phyloP scores from a whole-genome alignment of 306 rosid species.

The Dryas alaskensis region DNA sequence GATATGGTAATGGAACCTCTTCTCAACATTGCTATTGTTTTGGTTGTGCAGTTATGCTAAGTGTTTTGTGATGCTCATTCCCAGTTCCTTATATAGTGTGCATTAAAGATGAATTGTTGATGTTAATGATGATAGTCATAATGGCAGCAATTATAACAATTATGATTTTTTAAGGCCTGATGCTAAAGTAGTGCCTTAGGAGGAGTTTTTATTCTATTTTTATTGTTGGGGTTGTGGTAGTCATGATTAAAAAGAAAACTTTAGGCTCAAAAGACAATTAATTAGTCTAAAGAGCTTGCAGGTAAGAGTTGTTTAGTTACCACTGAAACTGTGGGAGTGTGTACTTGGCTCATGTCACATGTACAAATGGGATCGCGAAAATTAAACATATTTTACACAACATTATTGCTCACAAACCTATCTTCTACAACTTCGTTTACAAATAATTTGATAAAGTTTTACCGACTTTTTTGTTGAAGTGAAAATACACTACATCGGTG shows the following conservation, averaged over 20 bases:
- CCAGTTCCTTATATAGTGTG: conserved; percentile 39
- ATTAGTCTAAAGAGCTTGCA: conserved; percentile 7
- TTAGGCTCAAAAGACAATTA: conserved; percentile 22
- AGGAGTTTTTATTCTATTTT: conserved; percentile 27
- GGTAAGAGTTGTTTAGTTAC: conserved; percentile 17
- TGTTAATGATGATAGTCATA: conserved; percentile 54
- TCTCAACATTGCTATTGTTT: conserved; percentile 46
- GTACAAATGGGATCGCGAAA: too few species aligned
- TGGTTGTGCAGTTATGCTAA: background rate
- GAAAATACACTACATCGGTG: too few species aligned
- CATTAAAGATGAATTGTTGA: conserved; percentile 38
- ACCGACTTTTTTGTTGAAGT: background rate
- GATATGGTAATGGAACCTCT: conserved; percentile 48
- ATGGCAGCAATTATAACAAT: conserved; percentile 74
- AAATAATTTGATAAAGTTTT: background rate
- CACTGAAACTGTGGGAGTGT: background rate
- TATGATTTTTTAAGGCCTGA: conserved; percentile 54
- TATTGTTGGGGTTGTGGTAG: conserved; percentile 53
- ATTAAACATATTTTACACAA: background rate
- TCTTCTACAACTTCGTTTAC: background rate
- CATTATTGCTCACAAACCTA: background rate
- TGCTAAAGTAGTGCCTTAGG: conserved; percentile 37
- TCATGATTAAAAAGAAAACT: conserved; percentile 49
- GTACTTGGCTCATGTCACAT: background rate
- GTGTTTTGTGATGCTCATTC: conserved; percentile 6